Evolutionary conservation across 75 land plant species (phyloP), one percentile per base, ranked within the genome.

Genomic region (Ceratopteris richardii): DNA sequence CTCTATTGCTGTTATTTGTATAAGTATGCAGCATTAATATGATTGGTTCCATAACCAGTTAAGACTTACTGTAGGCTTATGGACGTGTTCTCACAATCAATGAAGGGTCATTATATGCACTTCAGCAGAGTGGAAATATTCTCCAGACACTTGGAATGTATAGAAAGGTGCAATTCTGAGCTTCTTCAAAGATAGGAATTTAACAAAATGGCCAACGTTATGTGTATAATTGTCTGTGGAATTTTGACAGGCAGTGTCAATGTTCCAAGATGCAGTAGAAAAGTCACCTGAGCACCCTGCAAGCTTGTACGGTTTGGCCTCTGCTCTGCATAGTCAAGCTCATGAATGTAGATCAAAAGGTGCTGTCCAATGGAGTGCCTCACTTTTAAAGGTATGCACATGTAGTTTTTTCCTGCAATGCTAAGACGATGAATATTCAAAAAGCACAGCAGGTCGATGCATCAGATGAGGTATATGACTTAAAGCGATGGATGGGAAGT

Each of bases 91-190:
- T 83, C 51, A 86, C 81, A 29, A 56, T 94, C 61, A 80, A 79
- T 11, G 47, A 62, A 0, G 60, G 70, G 33, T 65, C 80, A 27
- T 39, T 86, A 7, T 90, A 86, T 71, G 73, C 98, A 12, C 44
- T 83, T 55, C 51, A 86, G 55, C 87, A 90, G 62, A 89, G 95
- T 62, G 98, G 98, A 28, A 81, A 74, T 58, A 82, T 94, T 23
- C 73, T 61, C 2, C 57, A 83, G 64, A 66, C 72, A 65, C 85
- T 94, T 57, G 86, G 88, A 62, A 71, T 80, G 50, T 90, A 60
- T 54, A 67, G 70, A 40, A 79, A 89, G 82, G 98, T 94, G 29
- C 27, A 20, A n/a, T 61, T 10, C 30, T 54, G 57, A 54, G 27
- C 28, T 29, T 3, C 13, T 11, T n/a, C n/a, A n/a, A n/a, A n/a